Percentiles rank a stretch among this genome's conserved stretches.
Evolutionary conservation across 495 filamentous ascomycete species (phyloP).

Genomic region (Neurospora sp.): DNA sequence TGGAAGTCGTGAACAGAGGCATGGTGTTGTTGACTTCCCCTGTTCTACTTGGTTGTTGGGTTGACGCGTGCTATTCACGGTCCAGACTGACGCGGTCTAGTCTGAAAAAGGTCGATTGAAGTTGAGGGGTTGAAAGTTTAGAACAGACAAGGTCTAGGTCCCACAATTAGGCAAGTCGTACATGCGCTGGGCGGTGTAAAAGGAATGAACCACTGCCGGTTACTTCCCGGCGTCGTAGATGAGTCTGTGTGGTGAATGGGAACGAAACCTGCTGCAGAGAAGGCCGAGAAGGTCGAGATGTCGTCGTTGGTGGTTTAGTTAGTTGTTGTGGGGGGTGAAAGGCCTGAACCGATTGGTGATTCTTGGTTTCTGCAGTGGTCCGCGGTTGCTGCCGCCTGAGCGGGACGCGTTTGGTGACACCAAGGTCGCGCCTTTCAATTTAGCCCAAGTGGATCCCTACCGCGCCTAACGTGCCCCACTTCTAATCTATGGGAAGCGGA

Average conservation of each 20-base stretch:
- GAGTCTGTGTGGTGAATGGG: background rate
- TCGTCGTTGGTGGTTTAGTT: background rate
- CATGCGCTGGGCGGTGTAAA: background rate
- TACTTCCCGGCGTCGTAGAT: background rate
- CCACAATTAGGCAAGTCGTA: background rate
- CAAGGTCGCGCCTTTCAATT: slow-evolving; percentile 9
- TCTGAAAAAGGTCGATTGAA: background rate
- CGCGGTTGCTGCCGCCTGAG: background rate
- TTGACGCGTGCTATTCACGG: background rate
- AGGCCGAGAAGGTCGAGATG: background rate
- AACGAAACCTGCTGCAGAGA: background rate
- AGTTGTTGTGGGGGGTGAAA: background rate
- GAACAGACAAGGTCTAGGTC: background rate
- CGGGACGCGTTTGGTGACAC: background rate
- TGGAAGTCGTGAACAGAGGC: slow-evolving; percentile 29
- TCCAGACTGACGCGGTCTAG: background rate
- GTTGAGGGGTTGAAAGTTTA: background rate
- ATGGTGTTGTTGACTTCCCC: slow-evolving; percentile 11
- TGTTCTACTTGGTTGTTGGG: background rate
- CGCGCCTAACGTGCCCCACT: background rate
- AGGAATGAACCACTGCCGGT: background rate
- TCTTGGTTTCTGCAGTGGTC: background rate
- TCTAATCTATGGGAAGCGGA: background rate
- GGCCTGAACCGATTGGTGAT: background rate
- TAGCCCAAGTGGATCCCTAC: background rate